Evolutionary conservation across 306 rosid species (phyloP), one percentile per base, ranked within the genome.

Genomic region (Corylus avellana): DNA sequence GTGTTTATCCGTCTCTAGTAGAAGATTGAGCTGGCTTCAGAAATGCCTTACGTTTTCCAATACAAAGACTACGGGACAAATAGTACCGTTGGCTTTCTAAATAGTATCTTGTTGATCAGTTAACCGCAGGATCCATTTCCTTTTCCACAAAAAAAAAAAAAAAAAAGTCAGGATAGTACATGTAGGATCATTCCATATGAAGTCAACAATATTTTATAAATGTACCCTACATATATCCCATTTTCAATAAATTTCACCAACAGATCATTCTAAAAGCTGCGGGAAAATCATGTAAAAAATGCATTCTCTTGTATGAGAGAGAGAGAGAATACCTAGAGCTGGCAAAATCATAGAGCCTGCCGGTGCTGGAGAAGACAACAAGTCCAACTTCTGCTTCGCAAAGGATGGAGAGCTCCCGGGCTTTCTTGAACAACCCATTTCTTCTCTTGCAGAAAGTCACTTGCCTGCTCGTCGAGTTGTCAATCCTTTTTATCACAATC

Each of bases 381-480:
- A 87, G 44, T 48, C 86, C 90, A 73, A 84, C 86, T 69, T 87
- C 86, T 11, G 88, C 88, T 58, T 87, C 88, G 69, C 90, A 87
- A 67, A 87, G 88, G 53, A 87, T 81, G 10, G 90, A 87, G 2
- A 87, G 88, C 82, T 87, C 90, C 72, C 62, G 82, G 2, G 90
- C 86, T 83, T 84, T 87, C 80, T 87, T 87, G 8, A 87, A 74
- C 79, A 87, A 27, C 71, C 90, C 90, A 55, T 77, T 86, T 76
- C 90, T 84, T 54, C 90, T 44, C 80, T 86, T 86, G 4, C 87
- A 86, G 54, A 87, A 86, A 39, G 90, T 87, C 73, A 87, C 90
- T 73, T 87, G 87, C 76, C 90, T 84, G 62, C 83, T 87, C 22
- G 90, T 81, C 1, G 85, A 53, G 37, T 84, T 84, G 63, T 84